Evolutionary conservation across 305 asterid genomes (phyloP).

Genomic region (Fraxinus sp.): DNA sequence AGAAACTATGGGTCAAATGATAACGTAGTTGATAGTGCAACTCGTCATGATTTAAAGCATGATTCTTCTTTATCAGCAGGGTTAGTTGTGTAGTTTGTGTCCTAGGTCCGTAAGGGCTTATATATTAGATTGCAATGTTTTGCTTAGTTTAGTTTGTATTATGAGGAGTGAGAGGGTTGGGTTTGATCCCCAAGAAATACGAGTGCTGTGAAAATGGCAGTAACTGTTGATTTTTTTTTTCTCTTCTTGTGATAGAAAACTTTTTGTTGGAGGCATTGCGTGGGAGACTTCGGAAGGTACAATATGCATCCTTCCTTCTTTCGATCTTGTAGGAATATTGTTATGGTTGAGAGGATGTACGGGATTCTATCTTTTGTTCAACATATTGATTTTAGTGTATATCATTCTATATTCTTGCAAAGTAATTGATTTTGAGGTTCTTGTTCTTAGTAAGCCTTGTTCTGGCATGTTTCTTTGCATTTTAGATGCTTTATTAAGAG

Average conservation of each 20-base stretch:
- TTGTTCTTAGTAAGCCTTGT: background rate
- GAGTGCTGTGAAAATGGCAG: constrained; percentile 50
- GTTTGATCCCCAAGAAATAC: constrained; percentile 38
- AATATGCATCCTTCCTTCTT: background rate
- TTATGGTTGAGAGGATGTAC: background rate
- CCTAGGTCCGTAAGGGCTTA: constrained; percentile 31
- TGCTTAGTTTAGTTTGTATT: constrained; percentile 47
- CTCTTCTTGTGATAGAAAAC: constrained; percentile 80
- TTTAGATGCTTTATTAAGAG: background rate
- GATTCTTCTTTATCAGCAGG: constrained; percentile 94
- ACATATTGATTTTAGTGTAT: background rate
- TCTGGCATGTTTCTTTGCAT: background rate
- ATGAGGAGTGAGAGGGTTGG: constrained; percentile 48
- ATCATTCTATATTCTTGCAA: background rate
- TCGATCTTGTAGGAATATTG: background rate
- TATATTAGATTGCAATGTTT: constrained; percentile 47
- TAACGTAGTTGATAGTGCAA: constrained; percentile 78
- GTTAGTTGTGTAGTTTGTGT: constrained; percentile 81
- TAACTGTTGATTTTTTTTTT: constrained; percentile 72
- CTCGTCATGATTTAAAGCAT: constrained; percentile 62
- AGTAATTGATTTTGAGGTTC: background rate
- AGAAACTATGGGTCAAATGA: constrained; percentile 51
- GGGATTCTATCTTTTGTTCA: background rate
- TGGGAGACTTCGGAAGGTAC: constrained; percentile 97
- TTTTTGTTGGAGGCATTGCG: constrained; percentile 99